Evolutionary conservation across 441 rosid genomes (phyloP).

Genomic region (Macaranga tanarius): DNA sequence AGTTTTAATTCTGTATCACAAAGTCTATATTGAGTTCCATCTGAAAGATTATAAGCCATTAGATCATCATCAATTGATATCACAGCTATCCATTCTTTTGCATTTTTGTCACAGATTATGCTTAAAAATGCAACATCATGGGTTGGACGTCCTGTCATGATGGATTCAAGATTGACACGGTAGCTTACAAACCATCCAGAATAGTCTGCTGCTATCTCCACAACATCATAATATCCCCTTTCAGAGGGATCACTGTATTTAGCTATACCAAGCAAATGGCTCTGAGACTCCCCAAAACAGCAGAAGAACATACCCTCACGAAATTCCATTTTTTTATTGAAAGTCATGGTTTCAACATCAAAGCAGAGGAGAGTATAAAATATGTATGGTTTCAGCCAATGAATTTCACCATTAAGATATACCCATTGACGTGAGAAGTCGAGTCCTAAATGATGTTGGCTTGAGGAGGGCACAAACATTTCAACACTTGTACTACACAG

Average conservation of each 20-base stretch:
- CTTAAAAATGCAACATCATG: not conserved
- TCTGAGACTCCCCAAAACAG: not conserved
- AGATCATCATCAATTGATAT: too few species aligned
- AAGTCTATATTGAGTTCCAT: not conserved
- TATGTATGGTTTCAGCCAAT: too few species aligned
- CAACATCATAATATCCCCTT: not conserved
- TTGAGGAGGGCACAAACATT: too few species aligned
- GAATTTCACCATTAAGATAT: too few species aligned
- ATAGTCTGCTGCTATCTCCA: not conserved
- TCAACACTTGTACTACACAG: too few species aligned
- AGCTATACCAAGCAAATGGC: not conserved
- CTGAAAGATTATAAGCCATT: not conserved
- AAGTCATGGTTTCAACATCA: too few species aligned
- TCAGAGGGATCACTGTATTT: too few species aligned
- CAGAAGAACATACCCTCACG: too few species aligned
- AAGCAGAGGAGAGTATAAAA: too few species aligned
- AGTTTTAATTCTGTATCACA: not conserved
- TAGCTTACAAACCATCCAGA: not conserved
- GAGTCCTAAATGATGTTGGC: too few species aligned
- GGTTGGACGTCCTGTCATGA: not conserved
- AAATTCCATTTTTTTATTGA: too few species aligned
- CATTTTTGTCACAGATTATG: not conserved
- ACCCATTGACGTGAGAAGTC: too few species aligned
- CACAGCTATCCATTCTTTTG: not conserved
- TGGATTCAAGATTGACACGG: not conserved